Conservation (phyloP, 495 filamentous ascomycete genomes). For the Penicillium cinerascens region DNA sequence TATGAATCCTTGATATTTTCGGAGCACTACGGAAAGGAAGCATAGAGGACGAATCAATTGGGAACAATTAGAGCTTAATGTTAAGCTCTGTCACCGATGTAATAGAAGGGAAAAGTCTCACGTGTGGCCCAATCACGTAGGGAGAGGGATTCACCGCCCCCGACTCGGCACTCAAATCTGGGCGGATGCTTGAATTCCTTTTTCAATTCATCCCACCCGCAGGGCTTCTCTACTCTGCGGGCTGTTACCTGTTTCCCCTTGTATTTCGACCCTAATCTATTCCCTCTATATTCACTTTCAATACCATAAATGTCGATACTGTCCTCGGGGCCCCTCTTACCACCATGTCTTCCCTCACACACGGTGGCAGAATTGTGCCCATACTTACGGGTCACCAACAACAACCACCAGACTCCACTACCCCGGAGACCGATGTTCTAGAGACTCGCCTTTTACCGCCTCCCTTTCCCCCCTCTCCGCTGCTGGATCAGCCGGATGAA, state of each 20-base stretch:
- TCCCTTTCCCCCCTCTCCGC: neutral
- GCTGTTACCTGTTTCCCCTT: constrained; percentile 11
- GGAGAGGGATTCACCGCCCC: constrained; percentile 16
- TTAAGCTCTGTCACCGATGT: constrained; percentile 15
- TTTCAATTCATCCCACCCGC: constrained; percentile 27
- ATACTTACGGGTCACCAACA: constrained; percentile 37
- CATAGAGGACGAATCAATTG: neutral
- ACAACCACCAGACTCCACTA: constrained; percentile 17
- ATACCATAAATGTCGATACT: constrained; percentile 37
- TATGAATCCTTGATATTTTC: neutral
- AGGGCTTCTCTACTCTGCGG: constrained; percentile 26
- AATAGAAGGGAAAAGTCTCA: constrained; percentile 22
- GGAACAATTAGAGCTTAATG: neutral
- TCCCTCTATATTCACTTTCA: constrained; percentile 6
- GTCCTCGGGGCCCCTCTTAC: constrained; percentile 29
- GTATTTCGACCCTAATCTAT: constrained; percentile 4
- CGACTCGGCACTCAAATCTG: constrained; percentile 19
- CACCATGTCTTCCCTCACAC: constrained; percentile 41
- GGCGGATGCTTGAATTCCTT: constrained; percentile 19
- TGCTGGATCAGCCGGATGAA: constrained; percentile 16
- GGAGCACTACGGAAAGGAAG: neutral
- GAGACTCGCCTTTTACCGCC: neutral
- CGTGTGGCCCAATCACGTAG: constrained; percentile 21
- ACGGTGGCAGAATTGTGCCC: constrained; percentile 49
- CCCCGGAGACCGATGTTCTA: constrained; percentile 14